Percentiles rank a stretch among this genome's conserved stretches.
phyloP scores from a whole-genome alignment of 2,329 filamentous ascomycete genomes.

The Cercospora brassicicola region DNA sequence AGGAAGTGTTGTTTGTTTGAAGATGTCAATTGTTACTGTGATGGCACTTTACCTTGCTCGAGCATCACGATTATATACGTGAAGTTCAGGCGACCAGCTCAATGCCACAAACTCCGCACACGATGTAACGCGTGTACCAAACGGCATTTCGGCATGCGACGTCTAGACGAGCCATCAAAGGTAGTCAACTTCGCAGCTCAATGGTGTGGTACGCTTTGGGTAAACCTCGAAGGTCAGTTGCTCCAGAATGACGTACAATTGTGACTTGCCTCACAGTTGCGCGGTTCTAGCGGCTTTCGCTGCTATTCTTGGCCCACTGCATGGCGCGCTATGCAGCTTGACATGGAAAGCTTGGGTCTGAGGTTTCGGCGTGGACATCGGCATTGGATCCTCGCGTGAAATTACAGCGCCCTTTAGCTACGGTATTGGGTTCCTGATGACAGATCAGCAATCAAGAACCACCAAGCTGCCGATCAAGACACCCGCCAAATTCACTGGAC shows the following conservation, averaged over 20 bases:
- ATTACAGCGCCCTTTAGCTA: not conserved
- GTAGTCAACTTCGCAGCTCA: not conserved
- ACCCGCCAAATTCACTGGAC: not conserved
- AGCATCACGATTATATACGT: not conserved
- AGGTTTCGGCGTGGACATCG: not conserved
- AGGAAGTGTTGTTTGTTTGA: not conserved
- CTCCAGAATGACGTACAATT: slow-evolving; percentile 5
- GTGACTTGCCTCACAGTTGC: not conserved
- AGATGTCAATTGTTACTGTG: not conserved
- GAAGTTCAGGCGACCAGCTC: slow-evolving; percentile 3
- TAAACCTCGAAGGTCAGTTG: not conserved
- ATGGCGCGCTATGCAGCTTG: not conserved
- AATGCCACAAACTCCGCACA: not conserved
- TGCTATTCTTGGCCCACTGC: slow-evolving; percentile 9
- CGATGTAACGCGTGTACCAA: slow-evolving; percentile 3
- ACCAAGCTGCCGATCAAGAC: not conserved
- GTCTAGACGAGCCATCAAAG: not conserved
- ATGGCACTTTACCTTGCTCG: not conserved
- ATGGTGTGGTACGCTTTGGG: not conserved
- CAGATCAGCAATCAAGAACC: not conserved
- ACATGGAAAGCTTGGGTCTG: slow-evolving; percentile 4
- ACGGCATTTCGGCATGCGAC: not conserved
- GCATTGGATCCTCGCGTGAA: not conserved
- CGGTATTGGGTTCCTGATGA: not conserved
- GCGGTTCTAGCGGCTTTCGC: slow-evolving; percentile 2